Percentiles rank a stretch among this genome's conserved stretches.
Conservation (phyloP, 2,329 filamentous ascomycete genomes). For the Nemania bipapillata region DNA sequence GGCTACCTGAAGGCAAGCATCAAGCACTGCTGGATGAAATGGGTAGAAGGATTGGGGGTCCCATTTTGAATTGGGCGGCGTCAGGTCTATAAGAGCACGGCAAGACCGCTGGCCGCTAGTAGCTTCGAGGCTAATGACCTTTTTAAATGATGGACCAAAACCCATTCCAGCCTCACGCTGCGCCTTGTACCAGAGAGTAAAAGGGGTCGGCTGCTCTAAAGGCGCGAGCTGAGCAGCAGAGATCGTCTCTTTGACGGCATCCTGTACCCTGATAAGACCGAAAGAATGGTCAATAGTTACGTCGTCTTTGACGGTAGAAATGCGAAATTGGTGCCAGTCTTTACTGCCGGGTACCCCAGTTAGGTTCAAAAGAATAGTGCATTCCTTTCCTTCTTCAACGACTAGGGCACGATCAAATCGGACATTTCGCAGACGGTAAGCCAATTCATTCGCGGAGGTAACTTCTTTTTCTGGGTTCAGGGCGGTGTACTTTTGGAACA, state of each 20-base stretch:
- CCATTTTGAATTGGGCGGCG: constrained; percentile 36
- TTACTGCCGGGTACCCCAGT: constrained; percentile 16
- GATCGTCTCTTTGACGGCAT: constrained; percentile 19
- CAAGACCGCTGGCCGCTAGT: constrained; percentile 33
- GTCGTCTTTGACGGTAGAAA: constrained; percentile 29
- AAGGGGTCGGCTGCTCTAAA: constrained; percentile 4
- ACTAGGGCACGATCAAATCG: constrained; percentile 14
- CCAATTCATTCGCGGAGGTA: constrained; percentile 26
- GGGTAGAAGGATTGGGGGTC: constrained; percentile 45
- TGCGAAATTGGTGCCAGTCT: constrained; percentile 47
- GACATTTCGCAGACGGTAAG: constrained; percentile 43
- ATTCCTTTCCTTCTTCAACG: constrained; percentile 38
- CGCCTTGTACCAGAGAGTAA: constrained; percentile 48
- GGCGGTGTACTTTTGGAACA: constrained; percentile 43
- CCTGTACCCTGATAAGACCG: constrained; percentile 41
- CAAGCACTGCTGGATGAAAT: constrained; percentile 44
- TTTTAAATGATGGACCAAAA: constrained; percentile 47
- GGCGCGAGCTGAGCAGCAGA: background rate
- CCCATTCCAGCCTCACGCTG: constrained; percentile 46
- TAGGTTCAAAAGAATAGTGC: constrained; percentile 25
- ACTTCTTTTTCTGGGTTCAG: background rate
- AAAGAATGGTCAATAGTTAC: constrained; percentile 37
- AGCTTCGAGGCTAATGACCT: constrained; percentile 34
- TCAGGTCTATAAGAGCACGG: constrained; percentile 34
- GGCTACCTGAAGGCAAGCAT: constrained; percentile 41